These are phyloP conservation scores for Panicum hallii DNA, from an alignment of 202 grass and related monocot genomes.

Conservation along the genomic window DNA sequence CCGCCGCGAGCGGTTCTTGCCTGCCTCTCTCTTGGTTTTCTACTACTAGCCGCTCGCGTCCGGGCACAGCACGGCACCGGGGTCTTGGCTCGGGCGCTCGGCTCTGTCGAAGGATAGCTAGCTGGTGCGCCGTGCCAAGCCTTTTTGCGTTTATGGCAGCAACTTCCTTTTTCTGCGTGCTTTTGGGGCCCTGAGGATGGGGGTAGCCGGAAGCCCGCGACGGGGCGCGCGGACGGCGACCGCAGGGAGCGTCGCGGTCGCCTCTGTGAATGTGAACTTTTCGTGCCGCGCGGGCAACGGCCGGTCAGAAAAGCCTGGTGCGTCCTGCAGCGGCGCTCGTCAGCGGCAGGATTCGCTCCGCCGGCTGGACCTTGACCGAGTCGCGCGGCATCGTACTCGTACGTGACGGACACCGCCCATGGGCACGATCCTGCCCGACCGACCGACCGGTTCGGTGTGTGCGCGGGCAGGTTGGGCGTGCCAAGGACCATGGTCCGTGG, in stretches of 20 bases:
- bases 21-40: neutral
- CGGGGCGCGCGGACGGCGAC: too few species aligned
- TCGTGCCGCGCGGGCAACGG: neutral
- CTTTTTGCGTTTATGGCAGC: neutral
- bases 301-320: constrained; percentile 20
- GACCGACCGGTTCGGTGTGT: too few species aligned
- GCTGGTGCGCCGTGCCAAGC: neutral
- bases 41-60: neutral
- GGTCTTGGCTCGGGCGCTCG: too few species aligned
- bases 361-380: neutral
- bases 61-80: too few species aligned
- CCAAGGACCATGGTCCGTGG: too few species aligned
- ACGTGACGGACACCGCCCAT: neutral
- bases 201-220: too few species aligned
- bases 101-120: neutral
- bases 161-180: neutral
- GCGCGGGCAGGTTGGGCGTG: too few species aligned
- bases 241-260: too few species aligned
- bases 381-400: neutral
- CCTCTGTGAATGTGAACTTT: neutral
- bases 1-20: neutral
- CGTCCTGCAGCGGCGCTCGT: neutral
- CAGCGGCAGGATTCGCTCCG: neutral
- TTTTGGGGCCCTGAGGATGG: too few species aligned
- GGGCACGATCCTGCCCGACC: neutral